phyloP scores from a whole-genome alignment of 23 red algal species.

The Cyanidium caldarium region DNA sequence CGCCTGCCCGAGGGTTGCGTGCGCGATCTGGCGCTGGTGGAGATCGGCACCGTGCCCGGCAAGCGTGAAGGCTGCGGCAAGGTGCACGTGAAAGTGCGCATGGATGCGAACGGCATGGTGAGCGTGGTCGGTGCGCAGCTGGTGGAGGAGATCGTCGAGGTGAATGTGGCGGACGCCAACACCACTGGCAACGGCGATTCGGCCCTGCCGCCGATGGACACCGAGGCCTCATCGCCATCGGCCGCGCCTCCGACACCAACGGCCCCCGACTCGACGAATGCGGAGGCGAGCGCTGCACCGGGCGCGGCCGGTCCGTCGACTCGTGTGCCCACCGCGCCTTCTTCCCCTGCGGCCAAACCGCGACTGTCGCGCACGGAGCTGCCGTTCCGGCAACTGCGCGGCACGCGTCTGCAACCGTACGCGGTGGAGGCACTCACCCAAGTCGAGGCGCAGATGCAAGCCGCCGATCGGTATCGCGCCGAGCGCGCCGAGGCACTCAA shows the following conservation, averaged over 20 bases:
- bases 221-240: too few relatives aligned
- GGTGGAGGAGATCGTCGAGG: conserved; percentile 52
- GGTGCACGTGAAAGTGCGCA: conserved; percentile 36
- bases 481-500: conserved; percentile 90
- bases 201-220: neutral
- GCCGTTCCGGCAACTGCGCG: neutral
- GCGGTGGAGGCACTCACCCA: conserved; percentile 15
- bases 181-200: neutral
- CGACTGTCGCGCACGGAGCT: neutral
- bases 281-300: neutral
- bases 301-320: neutral
- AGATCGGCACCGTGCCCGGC: neutral
- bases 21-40: neutral
- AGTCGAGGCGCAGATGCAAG: conserved; percentile 69
- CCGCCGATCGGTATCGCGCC: conserved; percentile 62
- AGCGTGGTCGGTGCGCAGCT: conserved; percentile 32
- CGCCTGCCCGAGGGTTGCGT: neutral
- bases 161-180: conserved; percentile 22
- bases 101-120: conserved; percentile 44
- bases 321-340: too few relatives aligned
- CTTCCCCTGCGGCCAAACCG: neutral
- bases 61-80: conserved; percentile 1
- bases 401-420: neutral
- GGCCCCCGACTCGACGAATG: neutral
- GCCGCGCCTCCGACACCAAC: too few relatives aligned